These are phyloP conservation scores for Chaetomiaceae sp. DNA, from an alignment of 2,329 filamentous ascomycete species.

Conservation along the genomic window DNA sequence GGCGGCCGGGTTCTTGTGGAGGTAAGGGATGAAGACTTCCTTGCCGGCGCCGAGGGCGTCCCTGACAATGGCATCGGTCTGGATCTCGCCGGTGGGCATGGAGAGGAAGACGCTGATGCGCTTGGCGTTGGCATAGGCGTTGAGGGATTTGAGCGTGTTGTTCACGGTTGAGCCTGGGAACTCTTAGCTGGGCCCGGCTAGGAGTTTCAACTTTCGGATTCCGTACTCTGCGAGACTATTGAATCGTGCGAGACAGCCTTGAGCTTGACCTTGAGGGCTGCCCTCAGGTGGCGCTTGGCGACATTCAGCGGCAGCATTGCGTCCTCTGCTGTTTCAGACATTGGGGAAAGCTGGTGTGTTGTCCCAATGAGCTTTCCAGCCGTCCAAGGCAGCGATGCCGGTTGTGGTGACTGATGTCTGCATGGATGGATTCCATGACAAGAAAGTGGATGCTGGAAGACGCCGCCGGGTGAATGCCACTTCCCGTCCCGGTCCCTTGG, in stretches of 20 bases:
- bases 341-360: not conserved
- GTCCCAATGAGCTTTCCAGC: not conserved
- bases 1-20: slow-evolving; percentile 58
- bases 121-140: slow-evolving; percentile 70
- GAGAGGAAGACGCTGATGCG: slow-evolving; percentile 85
- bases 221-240: slow-evolving; percentile 66
- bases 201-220: not conserved
- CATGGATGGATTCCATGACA: not conserved
- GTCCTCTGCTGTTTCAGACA: slow-evolving; percentile 11
- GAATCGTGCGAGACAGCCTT: slow-evolving; percentile 57
- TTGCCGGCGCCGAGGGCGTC: slow-evolving; percentile 76
- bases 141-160: slow-evolving; percentile 59
- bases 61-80: slow-evolving; percentile 75
- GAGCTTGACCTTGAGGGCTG: slow-evolving; percentile 63
- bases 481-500: too few species aligned
- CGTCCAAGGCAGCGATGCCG: not conserved
- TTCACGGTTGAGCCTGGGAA: slow-evolving; percentile 61
- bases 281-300: slow-evolving; percentile 73
- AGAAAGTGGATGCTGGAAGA: too few species aligned
- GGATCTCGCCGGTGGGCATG: slow-evolving; percentile 84
- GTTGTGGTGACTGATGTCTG: not conserved
- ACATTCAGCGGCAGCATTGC: slow-evolving; percentile 55
- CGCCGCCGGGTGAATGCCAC: too few species aligned
- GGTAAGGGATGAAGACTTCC: slow-evolving; percentile 85
- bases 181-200: slow-evolving; percentile 18